Percentiles rank a stretch among this genome's conserved stretches.
Evolutionary conservation across 345 rosid species (phyloP).

Genomic region (Pugionium dolabratum): DNA sequence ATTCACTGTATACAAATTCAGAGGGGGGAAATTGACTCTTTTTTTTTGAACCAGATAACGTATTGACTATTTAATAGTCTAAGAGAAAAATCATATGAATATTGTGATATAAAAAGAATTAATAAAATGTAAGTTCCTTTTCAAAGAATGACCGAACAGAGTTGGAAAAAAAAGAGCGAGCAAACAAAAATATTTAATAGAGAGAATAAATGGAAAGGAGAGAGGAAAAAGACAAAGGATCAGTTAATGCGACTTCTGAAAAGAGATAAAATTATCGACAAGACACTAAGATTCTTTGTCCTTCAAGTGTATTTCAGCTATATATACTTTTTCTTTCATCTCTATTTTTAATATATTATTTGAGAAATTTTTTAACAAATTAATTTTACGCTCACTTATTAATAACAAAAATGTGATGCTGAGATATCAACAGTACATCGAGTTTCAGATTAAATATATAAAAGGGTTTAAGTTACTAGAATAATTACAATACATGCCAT

Average conservation of each 20-base stretch:
- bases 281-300: slow-evolving; percentile 33
- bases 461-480: too few relatives aligned
- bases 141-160: slow-evolving; percentile 31
- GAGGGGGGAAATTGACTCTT: too few relatives aligned
- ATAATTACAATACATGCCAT: too few relatives aligned
- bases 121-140: slow-evolving; percentile 13
- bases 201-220: slow-evolving; percentile 26
- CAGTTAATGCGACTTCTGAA: slow-evolving; percentile 34
- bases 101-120: slow-evolving; percentile 10
- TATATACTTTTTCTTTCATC: slow-evolving; percentile 28
- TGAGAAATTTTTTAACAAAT: too few relatives aligned
- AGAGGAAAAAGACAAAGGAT: slow-evolving; percentile 28
- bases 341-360: too few relatives aligned
- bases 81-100: slow-evolving; percentile 12
- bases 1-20: too few relatives aligned
- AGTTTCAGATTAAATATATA: too few relatives aligned
- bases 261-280: slow-evolving; percentile 26
- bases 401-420: too few relatives aligned
- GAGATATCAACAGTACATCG: too few relatives aligned
- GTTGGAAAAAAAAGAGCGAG: slow-evolving; percentile 20
- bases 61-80: slow-evolving; percentile 7
- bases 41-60: too few relatives aligned
- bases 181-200: slow-evolving; percentile 26
- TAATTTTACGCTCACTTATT: too few relatives aligned
- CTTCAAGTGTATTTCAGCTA: slow-evolving; percentile 27